Base-by-base conservation (phyloP, 257 asterid genomes). In the Scutellaria barbata region DNA sequence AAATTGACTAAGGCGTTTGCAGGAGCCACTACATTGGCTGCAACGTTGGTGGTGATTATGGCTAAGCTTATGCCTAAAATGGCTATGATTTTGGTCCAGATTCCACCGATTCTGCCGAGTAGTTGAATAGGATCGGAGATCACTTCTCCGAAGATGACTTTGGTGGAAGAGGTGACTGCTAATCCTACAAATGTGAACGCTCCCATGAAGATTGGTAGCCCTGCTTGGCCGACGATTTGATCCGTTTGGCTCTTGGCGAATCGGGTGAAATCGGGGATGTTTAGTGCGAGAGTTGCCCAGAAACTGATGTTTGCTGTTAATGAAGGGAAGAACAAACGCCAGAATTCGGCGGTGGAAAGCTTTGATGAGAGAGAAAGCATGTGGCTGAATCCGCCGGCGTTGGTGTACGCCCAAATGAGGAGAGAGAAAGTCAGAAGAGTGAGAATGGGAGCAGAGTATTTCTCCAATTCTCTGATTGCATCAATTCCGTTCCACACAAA, bases 11-110 rank as follows among this genome's bases (percentile, higher is more conserved):
- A 50, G 0, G 96, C 98, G 33, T 94, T 91, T 0, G 98, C 97
- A 0, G 96, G 98, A 1, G 98, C 99, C 4, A 94, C 99, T 5
- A 91, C 95, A 11, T 94, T 91, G 9, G 99, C 99, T 2, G 99
- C 97, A 37, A 94, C 88, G 82, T 94, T 94, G 73, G 99, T 94
- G 0, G 97, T 94, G 45, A 94, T 51, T 14, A 78, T 81, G 25
- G 97, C 96, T 1, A 94, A 84, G 53, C 95, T 89, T 45, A 94
- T 86, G 51, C 99, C 97, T 0, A 91, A 0, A 42, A 91, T 86
- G 43, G 97, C 88, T 5, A 91, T n/a, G 1, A 91, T 72, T 62
- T 66, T 89, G 0, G 92, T 88, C 81, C 76, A 80, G 2, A 78
- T 8, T n/a, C 98, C 99, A 9, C 97, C 97, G 8, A 94, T 91